Evolutionary conservation across 176 grass and related monocot genomes (phyloP), one percentile per base, ranked within the genome.

Genomic region (Tillandsia leiboldiana): DNA sequence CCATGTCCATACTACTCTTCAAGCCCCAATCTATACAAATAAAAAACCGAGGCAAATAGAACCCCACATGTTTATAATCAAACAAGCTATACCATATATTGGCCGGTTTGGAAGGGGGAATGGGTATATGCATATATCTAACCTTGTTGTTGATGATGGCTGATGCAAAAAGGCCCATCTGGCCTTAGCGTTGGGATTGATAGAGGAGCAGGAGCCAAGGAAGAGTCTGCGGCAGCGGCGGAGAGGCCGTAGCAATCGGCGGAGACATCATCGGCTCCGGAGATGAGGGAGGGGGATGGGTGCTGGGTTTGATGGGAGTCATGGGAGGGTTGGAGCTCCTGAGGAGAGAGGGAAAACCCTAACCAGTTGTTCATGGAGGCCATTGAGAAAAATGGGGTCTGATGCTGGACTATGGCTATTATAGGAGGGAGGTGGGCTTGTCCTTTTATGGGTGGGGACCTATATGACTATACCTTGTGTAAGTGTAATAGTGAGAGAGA

Each of bases 321-420:
- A 59, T 65, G n/a, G 49, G 7, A 53, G 53, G 29, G 50, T 69
- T 48, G 82, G 24, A 65, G 58, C 51, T 85, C 72, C 53, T 80
- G 83, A 23, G 83, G 83, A 5, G 83, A 85, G 50, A 82, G 58
- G 48, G 81, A 84, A 76, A 83, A 85, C 17, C 73, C 79, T 11
- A 93, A 75, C 86, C 90, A 93, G 77, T 93, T 85, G 51, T 86
- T 89, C 56, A 78, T 74, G 11, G 90, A 81, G 20, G 68, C 72
- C 83, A 89, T 88, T 72, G 52, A 26, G 51, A 51, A 49, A 70
- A 18, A 63, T 14, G 12, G 20, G 22, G 49, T 56, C 33, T 42
- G 33, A 42, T 6, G 4, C 33, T 42, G 33, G 3, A 42, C 33
- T 42, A 42, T 42, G 33, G 33, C 33, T 42, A 42, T 42, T 42